phyloP scores from a whole-genome alignment of 2,329 filamentous ascomycete species.

The Phialemonium atrogriseum region DNA sequence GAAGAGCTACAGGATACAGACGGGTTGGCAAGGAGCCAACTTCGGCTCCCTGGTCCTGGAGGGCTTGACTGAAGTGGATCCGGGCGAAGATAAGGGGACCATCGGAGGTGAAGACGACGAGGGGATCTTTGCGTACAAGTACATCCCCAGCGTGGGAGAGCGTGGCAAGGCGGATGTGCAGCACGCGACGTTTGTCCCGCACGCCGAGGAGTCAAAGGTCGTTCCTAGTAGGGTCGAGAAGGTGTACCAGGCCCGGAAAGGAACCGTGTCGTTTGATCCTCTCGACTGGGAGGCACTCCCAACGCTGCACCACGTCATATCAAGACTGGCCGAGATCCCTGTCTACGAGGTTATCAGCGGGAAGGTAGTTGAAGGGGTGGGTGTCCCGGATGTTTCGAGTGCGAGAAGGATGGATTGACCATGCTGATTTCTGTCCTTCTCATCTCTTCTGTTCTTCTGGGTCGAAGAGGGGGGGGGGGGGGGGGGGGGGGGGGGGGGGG shows the following conservation, averaged over 20 bases:
- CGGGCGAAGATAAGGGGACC: constrained; percentile 13
- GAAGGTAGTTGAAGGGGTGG: constrained; percentile 45
- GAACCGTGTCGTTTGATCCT: too few species aligned
- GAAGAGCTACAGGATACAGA: constrained; percentile 27
- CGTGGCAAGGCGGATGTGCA: constrained; percentile 44
- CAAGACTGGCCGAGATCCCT: constrained; percentile 44
- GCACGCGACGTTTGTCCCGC: constrained; percentile 34
- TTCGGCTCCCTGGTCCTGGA: constrained; percentile 14
- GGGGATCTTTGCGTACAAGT: constrained; percentile 32
- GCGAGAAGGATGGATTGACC: constrained; percentile 24
- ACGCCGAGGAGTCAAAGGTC: constrained; percentile 24
- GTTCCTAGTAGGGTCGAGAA: constrained; percentile 17
- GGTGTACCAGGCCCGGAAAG: constrained; percentile 27
- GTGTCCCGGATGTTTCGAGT: constrained; percentile 37
- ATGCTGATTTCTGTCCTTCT: too few species aligned
- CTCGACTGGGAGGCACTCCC: constrained; percentile 47
- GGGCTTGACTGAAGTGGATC: constrained; percentile 11
- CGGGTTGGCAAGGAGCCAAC: constrained; percentile 29
- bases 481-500: too few species aligned
- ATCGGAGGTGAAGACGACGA: constrained; percentile 16
- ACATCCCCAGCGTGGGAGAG: constrained; percentile 46
- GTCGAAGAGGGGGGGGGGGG: too few species aligned
- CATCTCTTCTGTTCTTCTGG: too few species aligned
- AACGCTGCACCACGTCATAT: constrained; percentile 51
- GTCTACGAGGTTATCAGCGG: constrained; percentile 46